Evolutionary conservation across 306 rosid species (phyloP).

Genomic region (Rosa multiflora): DNA sequence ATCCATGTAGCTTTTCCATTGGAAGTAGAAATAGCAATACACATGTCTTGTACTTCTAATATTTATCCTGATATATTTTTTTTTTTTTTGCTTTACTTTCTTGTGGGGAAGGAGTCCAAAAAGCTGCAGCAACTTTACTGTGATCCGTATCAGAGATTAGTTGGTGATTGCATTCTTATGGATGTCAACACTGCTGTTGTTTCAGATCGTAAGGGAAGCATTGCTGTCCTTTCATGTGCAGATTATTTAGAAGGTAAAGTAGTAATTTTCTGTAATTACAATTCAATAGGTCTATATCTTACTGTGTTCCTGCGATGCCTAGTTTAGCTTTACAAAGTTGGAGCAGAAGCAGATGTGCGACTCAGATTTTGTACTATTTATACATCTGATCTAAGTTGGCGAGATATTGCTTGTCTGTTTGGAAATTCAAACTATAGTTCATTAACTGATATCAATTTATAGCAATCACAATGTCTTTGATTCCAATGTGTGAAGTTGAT

Average conservation of each 20-base stretch:
- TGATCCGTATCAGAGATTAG: slow-evolving; percentile 84
- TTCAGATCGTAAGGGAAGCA: slow-evolving; percentile 94
- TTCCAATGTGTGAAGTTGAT: background rate
- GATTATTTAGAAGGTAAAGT: slow-evolving; percentile 70
- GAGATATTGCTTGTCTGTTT: background rate
- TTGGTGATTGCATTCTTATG: slow-evolving; percentile 89
- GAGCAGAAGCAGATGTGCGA: background rate
- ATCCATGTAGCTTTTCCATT: slow-evolving; percentile 16
- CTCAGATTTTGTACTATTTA: background rate
- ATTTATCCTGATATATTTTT: slow-evolving; percentile 29
- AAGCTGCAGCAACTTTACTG: slow-evolving; percentile 76
- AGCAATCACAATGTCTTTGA: background rate
- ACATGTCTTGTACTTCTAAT: slow-evolving; percentile 18
- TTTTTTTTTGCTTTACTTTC: slow-evolving; percentile 12
- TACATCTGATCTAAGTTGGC: background rate
- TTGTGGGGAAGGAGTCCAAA: slow-evolving; percentile 58
- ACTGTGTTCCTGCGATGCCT: background rate
- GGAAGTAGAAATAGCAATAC: slow-evolving; percentile 17
- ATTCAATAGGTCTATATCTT: background rate
- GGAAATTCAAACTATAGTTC: background rate
- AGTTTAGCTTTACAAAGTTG: background rate
- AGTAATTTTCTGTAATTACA: slow-evolving; percentile 16
- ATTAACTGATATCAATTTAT: background rate
- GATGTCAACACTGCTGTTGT: slow-evolving; percentile 83
- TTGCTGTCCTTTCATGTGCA: slow-evolving; percentile 73